A percentile compares a stretch with the other conserved stretches of the same genome.
phyloP scores from a whole-genome alignment of 148 eudicot species.

The Camellia japonica region DNA sequence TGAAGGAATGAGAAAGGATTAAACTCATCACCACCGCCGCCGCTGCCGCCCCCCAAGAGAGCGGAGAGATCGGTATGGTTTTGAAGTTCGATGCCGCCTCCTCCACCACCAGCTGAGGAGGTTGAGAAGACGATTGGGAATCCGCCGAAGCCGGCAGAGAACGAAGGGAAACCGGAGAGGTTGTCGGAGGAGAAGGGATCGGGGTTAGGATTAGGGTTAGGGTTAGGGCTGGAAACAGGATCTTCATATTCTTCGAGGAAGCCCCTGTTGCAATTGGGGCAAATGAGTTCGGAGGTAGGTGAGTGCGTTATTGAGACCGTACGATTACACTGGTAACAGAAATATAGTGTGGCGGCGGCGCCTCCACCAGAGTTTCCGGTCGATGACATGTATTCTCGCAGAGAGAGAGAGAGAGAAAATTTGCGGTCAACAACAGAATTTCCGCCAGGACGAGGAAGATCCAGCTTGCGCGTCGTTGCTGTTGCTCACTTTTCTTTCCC shows the following conservation, averaged over 20 bases:
- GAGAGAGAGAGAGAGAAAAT: background rate
- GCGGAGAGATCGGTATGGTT: constrained; percentile 21
- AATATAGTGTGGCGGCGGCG: constrained; percentile 24
- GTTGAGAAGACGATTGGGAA: constrained; percentile 27
- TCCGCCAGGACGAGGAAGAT: no score
- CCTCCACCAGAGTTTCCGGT: constrained; percentile 16
- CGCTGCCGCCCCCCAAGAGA: constrained; percentile 2
- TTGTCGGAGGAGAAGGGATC: constrained; percentile 16
- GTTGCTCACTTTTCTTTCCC: no score
- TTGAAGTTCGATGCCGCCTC: constrained; percentile 13
- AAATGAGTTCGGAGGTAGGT: constrained; percentile 36
- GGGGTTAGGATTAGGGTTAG: constrained; percentile 25
- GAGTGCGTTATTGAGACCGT: constrained; percentile 32
- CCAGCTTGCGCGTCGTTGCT: no score
- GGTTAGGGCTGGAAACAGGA: constrained; percentile 17
- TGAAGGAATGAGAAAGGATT: constrained; percentile 34
- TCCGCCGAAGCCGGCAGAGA: constrained; percentile 3
- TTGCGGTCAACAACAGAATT: no score
- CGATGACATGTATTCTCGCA: constrained; percentile 21
- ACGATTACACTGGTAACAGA: constrained; percentile 55
- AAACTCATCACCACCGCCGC: constrained; percentile 13
- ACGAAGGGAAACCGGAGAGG: constrained; percentile 10
- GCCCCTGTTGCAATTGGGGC: constrained; percentile 58
- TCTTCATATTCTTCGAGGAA: constrained; percentile 60
- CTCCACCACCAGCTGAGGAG: constrained; percentile 4